Conservation (phyloP, 1,284 basidiomycete genomes). For the Sporisorium sorghi region DNA sequence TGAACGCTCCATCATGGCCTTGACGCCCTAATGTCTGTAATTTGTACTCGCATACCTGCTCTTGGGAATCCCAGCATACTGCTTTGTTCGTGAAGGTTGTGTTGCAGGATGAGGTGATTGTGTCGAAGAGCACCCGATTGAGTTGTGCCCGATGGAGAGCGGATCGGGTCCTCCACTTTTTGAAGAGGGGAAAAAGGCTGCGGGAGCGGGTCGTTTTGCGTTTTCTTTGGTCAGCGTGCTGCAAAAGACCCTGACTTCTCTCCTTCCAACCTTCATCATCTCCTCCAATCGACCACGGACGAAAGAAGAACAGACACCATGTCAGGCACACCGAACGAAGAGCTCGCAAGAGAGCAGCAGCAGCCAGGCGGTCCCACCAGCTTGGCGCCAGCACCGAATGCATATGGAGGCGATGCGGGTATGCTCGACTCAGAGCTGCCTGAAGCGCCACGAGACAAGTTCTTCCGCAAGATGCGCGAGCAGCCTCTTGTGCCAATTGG, state of each 20-base stretch:
- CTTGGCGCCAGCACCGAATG: neutral
- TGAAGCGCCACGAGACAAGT: slow-evolving; percentile 57
- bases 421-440: slow-evolving; percentile 20
- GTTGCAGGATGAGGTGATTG: neutral
- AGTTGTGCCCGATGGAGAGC: neutral
- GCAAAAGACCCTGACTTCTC: neutral
- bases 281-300: no score
- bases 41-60: slow-evolving; percentile 21
- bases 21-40: slow-evolving; percentile 17
- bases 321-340: slow-evolving; percentile 41
- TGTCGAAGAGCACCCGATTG: neutral
- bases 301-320: slow-evolving; percentile 6
- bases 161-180: slow-evolving; percentile 11
- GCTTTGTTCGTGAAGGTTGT: neutral
- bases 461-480: slow-evolving; percentile 64
- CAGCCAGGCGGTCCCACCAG: slow-evolving; percentile 30
- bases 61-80: neutral
- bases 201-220: neutral
- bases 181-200: neutral
- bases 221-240: slow-evolving; percentile 20
- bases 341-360: slow-evolving; percentile 39
- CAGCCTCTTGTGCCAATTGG: slow-evolving; percentile 68
- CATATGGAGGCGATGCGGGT: slow-evolving; percentile 4
- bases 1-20: slow-evolving; percentile 9
- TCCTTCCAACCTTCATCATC: neutral